Base-by-base conservation (phyloP, 805 yeast species). In the Starmera quercuum region DNA sequence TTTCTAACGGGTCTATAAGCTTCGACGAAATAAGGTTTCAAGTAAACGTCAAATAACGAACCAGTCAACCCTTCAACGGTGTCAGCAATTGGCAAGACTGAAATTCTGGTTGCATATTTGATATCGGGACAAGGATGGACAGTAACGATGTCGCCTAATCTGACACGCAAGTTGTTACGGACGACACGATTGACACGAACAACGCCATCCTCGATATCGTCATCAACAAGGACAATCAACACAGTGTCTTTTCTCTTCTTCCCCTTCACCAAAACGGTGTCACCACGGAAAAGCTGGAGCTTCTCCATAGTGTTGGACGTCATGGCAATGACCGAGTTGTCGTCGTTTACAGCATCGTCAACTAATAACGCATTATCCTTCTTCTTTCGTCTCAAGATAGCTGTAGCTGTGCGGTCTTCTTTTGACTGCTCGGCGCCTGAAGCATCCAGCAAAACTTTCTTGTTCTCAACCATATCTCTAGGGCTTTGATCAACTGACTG, bases 1-100 rank as follows among this genome's bases (percentile, higher is more conserved):
- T 88, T 90, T 64, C 97, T 83, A 26, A 92, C 96, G 4, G 98
- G 98, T 64, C 98, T 81, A 65, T 92, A 92, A 37, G 98, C 97
- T 65, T 92, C 99, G 29, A 92, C 97, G 58, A 92, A 92, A 67
- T 92, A 92, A 26, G 98, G 98, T 66, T 92, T 92, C 59, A 92
- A 73, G 67, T 82, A 92, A 17, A 88, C 95, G 54, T 92, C 99
- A 49, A 92, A 92, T 47, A 92, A 68, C 8, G 95, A 86, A 43
- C 98, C 98, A 12, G 97, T 92, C 40, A 92, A 72, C 42, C 98
- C 98, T 66, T 92, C 98, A 46, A 92, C 90, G 35, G 98, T 88
- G 56, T 92, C 98, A 40, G 97, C 95, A 56, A 92, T 84, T 37
- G 99, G 98, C 61, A 92, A 69, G 30, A 90, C 95, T 9, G 95